Evolutionary conservation across 768 basidiomycete genomes (phyloP).

Genomic region (Ramaria sp.): DNA sequence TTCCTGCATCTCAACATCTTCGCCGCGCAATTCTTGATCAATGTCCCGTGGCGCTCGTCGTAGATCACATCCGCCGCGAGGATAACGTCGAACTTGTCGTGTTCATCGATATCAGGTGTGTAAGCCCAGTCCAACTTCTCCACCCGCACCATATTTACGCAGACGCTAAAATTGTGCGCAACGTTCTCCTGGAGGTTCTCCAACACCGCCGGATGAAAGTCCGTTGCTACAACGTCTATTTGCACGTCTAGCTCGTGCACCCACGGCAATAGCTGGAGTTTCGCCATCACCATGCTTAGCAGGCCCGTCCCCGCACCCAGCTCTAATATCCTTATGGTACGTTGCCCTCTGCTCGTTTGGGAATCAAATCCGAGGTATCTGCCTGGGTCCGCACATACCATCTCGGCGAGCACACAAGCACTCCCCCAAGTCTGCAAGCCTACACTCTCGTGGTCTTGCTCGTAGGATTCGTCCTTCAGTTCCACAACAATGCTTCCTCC

Average conservation of each 20-base stretch:
- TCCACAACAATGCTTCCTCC: conserved; percentile 31
- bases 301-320: conserved; percentile 83
- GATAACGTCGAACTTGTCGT: conserved; percentile 49
- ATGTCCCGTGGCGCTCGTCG: conserved; percentile 53
- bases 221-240: conserved; percentile 50
- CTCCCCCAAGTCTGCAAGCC: conserved; percentile 83
- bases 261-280: conserved; percentile 24
- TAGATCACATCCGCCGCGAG: conserved; percentile 78
- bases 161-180: conserved; percentile 32
- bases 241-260: conserved; percentile 7
- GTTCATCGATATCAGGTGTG: conserved; percentile 26
- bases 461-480: conserved; percentile 59
- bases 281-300: conserved; percentile 59
- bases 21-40: conserved; percentile 57
- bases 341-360: neutral
- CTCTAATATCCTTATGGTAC: conserved; percentile 46
- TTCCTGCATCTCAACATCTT: conserved; percentile 27
- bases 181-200: conserved; percentile 57
- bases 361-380: conserved; percentile 22
- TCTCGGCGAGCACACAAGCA: conserved; percentile 58
- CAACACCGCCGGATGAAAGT: conserved; percentile 71
- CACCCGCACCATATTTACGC: conserved; percentile 28
- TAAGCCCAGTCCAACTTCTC: conserved; percentile 54
- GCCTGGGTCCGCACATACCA: conserved; percentile 41
- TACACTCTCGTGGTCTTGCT: conserved; percentile 65